These are phyloP conservation scores for Suillus subalutaceus DNA, from an alignment of 768 basidiomycete species.

Conservation along the genomic window DNA sequence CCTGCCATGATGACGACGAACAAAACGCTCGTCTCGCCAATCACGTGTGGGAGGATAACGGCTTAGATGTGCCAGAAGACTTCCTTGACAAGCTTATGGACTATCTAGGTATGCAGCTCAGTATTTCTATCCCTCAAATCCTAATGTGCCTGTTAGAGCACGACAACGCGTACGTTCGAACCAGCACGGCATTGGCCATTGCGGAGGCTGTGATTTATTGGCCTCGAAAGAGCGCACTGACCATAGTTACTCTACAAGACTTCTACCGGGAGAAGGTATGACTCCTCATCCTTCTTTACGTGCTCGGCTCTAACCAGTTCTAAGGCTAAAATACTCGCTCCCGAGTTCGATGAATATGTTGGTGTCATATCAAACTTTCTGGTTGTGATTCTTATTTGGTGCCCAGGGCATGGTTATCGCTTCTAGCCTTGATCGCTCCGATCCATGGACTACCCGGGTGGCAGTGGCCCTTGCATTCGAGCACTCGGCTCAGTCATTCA, in stretches of 20 bases:
- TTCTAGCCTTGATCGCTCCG: constrained; percentile 79
- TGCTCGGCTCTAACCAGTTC: constrained; percentile 1
- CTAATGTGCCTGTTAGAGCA: constrained; percentile 54
- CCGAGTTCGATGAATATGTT: constrained; percentile 93
- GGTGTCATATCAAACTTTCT: constrained; percentile 28
- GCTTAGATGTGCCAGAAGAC: constrained; percentile 78
- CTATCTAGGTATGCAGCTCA: constrained; percentile 63
- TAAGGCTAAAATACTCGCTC: constrained; percentile 82
- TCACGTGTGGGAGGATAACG: constrained; percentile 95
- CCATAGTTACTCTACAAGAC: constrained; percentile 58
- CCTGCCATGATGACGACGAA: constrained; percentile 86
- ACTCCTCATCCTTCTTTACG: neutral
- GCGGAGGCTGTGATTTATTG: constrained; percentile 76
- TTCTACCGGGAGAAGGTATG: constrained; percentile 84
- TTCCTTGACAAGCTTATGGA: constrained; percentile 56
- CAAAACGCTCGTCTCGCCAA: constrained; percentile 83
- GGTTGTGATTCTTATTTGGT: constrained; percentile 7
- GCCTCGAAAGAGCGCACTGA: constrained; percentile 55
- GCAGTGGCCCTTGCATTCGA: constrained; percentile 74
- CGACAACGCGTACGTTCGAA: constrained; percentile 78
- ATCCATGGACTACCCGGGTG: constrained; percentile 86
- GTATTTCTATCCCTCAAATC: neutral
- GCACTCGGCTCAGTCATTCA: constrained; percentile 66
- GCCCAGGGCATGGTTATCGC: constrained; percentile 90
- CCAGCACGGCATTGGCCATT: constrained; percentile 69